Evolutionary conservation across 441 rosid species (phyloP).

Genomic region (Omphalea diandra): DNA sequence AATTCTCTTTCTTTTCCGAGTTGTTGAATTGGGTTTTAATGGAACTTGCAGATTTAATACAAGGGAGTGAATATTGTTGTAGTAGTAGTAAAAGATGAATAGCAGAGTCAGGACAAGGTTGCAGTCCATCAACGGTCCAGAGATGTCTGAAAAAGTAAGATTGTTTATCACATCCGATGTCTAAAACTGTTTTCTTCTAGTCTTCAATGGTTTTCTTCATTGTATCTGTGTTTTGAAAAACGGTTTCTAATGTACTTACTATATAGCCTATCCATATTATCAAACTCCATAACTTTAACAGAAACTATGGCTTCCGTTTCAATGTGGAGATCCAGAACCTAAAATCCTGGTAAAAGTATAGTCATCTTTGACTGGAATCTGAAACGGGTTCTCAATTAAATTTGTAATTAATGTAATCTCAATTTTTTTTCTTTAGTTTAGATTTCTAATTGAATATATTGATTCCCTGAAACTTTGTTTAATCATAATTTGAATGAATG

Average conservation of each 20-base stretch:
- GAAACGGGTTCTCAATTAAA: constrained; percentile 17
- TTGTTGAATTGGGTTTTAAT: constrained; percentile 22
- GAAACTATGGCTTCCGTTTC: constrained; percentile 31
- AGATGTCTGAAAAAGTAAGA: constrained; percentile 41
- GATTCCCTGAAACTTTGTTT: neutral
- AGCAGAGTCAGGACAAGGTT: constrained; percentile 30
- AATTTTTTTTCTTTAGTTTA: neutral
- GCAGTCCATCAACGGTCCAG: constrained; percentile 35
- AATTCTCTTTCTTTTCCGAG: constrained; percentile 4
- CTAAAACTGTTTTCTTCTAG: constrained; percentile 15
- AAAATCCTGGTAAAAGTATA: constrained; percentile 21
- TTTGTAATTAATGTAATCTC: neutral
- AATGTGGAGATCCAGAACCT: constrained; percentile 25
- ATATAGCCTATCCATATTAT: neutral
- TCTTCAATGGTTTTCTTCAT: constrained; percentile 9
- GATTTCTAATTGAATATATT: neutral
- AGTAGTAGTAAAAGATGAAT: constrained; percentile 34
- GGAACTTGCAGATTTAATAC: constrained; percentile 33
- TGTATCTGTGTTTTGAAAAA: constrained; percentile 18
- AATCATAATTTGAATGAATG: neutral
- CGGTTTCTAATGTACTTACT: constrained; percentile 24
- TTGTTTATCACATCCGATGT: constrained; percentile 19
- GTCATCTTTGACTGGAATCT: constrained; percentile 19
- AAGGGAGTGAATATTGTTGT: constrained; percentile 1
- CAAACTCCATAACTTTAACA: neutral